Base-by-base conservation (phyloP, 2,329 filamentous ascomycete species). In the Lecanicillium sp. region DNA sequence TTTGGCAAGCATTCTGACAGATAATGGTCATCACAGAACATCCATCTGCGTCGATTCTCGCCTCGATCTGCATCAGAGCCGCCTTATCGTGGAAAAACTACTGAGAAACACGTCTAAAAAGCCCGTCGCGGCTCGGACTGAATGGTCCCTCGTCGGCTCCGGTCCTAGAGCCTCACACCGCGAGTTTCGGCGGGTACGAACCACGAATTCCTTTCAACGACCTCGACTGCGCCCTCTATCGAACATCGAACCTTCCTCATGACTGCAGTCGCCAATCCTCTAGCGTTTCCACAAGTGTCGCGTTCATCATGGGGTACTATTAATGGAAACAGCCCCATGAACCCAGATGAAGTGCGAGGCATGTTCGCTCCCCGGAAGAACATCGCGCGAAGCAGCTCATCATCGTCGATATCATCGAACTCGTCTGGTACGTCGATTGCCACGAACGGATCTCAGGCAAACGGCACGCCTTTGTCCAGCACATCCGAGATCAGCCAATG, bases 321-420 rank as follows among this genome's bases (percentile, higher is more conserved):
- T 78, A 81, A 75, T 68, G 72, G 74, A 58, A 67, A 70, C 58
- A 73, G 78, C 72, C 77, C 84, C 62, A 87, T 89, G 81, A 87
- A 86, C 70, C 72, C 83, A 65, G 89, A 95, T 72, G 88, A 95
- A 68, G 81, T 85, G 56, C 82, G 86, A 70, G 84, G 86, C 67
- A 90, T 95, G 79, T 88, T 94, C 66, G 84, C 87, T 78, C 87
- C 88, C 62, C 87, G 90, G 59, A 96, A 95, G 72, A 83, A 78
- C 62, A 77, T 89, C 52, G 87, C 91, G 66, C 83, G 91, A 65
- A 85, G 85, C 61, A 95, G 89, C 73, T 97, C 91, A 29, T 93
- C 89, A 50, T 95, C 90, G 4, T 95, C 90, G 38, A 75, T 94
- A 54, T 86, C 87, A 12, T 83, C 81, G 26, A 69, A 68, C 49